phyloP scores from a whole-genome alignment of 306 rosid genomes.

The Urtica urens region DNA sequence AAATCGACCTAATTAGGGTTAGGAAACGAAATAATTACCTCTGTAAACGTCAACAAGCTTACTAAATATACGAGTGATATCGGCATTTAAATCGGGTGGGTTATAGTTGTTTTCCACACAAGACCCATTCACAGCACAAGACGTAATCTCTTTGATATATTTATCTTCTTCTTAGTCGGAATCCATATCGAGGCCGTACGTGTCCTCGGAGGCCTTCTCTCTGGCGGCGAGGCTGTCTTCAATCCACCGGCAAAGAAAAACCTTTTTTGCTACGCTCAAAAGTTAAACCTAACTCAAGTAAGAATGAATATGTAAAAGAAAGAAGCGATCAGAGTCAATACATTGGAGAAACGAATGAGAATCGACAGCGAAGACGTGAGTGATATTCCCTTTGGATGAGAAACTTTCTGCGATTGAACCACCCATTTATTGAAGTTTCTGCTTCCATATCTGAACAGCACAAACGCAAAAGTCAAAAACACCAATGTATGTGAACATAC shows the following conservation, averaged over 20 bases:
- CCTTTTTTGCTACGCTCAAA: slow-evolving; percentile 40
- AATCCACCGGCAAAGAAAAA: slow-evolving; percentile 64
- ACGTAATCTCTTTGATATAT: slow-evolving; percentile 33
- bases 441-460: slow-evolving; percentile 88
- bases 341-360: slow-evolving; percentile 37
- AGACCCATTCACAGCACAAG: background rate
- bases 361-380: slow-evolving; percentile 57
- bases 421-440: slow-evolving; percentile 69
- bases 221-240: slow-evolving; percentile 78
- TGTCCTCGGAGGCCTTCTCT: slow-evolving; percentile 54
- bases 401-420: slow-evolving; percentile 47
- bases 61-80: slow-evolving; percentile 71
- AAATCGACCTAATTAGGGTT: too few species aligned
- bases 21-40: slow-evolving; percentile 44
- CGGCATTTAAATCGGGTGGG: slow-evolving; percentile 76
- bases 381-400: slow-evolving; percentile 47
- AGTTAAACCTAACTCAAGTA: background rate
- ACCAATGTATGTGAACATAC: too few species aligned
- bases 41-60: slow-evolving; percentile 80
- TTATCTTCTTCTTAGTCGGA: slow-evolving; percentile 19
- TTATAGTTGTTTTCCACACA: slow-evolving; percentile 41
- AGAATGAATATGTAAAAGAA: slow-evolving; percentile 57
- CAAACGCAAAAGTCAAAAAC: background rate
- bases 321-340: slow-evolving; percentile 36
- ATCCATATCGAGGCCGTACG: slow-evolving; percentile 37